Base-by-base conservation (phyloP, 2,329 filamentous ascomycete genomes). In the Dactylella cylindrospora region DNA sequence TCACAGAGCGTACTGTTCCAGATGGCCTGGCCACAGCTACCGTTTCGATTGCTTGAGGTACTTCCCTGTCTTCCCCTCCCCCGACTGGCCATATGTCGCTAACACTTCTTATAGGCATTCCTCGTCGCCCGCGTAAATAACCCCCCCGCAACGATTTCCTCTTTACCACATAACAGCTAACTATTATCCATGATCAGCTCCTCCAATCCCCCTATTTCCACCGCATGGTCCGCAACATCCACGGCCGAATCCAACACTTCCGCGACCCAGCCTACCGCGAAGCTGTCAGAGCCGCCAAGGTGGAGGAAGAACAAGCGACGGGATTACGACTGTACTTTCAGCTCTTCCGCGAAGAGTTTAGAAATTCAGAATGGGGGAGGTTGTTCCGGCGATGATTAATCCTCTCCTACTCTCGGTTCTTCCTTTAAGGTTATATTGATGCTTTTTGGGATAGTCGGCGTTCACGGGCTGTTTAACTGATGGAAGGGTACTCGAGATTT, bases 161-260 rank as follows among this genome's bases (percentile, higher is more conserved):
- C 9, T 6, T 26, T 43, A 3, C 39, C 7, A n/a, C 23, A 25
- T 5, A 5, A 15, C 3, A 7, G n/a, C 3, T 22, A 31, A 40
- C n/a, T n/a, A 33, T 29, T 55, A 5, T 26, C 20, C 7, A 35
- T 12, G 6, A 23, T 7, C 17, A 60, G 54, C 46, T 64, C 36
- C 52, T 64, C 9, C 52, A 45, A 43, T 64, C 59, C 3, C 44
- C 59, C 5, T n/a, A 20, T 35, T 64, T 64, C 46, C 59, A 64
- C 40, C 59, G 59, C 23, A 26, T 41, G 17, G 59, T 64, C 6
- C 51, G 52, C 17, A 15, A 39, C 13, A 51, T 64, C 33, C 59
- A 64, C 39, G 38, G 44, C 40, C 36, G 45, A 15, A 38, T 64
- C n/a, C 45, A 55, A n/a, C 40, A 57, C 38, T 22, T 57, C 3